Conservation (phyloP, 2,329 filamentous ascomycete species). For the Pseudonectria foliicola region DNA sequence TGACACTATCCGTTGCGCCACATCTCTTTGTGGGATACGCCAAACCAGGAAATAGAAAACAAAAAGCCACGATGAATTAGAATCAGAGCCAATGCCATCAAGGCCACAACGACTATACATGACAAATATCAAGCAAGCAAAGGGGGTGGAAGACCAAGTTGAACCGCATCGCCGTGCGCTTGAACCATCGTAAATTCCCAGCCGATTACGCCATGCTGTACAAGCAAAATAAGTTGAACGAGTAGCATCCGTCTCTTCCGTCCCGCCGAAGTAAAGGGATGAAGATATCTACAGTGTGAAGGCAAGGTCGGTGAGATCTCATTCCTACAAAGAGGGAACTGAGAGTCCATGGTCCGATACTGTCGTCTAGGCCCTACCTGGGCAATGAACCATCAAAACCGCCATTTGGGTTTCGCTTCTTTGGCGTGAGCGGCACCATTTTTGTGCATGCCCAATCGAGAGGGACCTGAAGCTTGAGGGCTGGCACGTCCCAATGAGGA, state of each 20-base stretch:
- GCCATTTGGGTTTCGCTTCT: conserved; percentile 45
- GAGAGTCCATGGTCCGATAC: conserved; percentile 9
- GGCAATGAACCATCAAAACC: conserved; percentile 19
- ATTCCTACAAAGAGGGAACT: conserved; percentile 11
- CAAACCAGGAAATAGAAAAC: not conserved
- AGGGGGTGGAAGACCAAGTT: conserved; percentile 8
- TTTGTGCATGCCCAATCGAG: conserved; percentile 38
- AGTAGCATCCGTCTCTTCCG: conserved; percentile 17
- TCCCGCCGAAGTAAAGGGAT: conserved; percentile 1
- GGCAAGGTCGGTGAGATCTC: conserved; percentile 5
- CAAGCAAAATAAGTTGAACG: conserved; percentile 15
- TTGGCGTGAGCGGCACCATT: conserved; percentile 28
- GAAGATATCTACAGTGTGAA: conserved; percentile 7
- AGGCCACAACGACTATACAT: not conserved
- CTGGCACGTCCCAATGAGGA: conserved; percentile 39
- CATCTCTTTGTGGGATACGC: no score
- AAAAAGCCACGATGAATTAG: not conserved
- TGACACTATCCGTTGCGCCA: no score
- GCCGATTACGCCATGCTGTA: conserved; percentile 22
- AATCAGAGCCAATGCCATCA: no score
- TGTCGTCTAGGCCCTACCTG: conserved; percentile 5
- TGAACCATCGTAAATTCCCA: conserved; percentile 17
- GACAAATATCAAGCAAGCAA: conserved; percentile 4
- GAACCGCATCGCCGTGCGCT: conserved; percentile 10
- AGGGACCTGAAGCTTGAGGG: conserved; percentile 39